phyloP scores from a whole-genome alignment of 495 filamentous ascomycete species.

The Cenococcum geophilum region DNA sequence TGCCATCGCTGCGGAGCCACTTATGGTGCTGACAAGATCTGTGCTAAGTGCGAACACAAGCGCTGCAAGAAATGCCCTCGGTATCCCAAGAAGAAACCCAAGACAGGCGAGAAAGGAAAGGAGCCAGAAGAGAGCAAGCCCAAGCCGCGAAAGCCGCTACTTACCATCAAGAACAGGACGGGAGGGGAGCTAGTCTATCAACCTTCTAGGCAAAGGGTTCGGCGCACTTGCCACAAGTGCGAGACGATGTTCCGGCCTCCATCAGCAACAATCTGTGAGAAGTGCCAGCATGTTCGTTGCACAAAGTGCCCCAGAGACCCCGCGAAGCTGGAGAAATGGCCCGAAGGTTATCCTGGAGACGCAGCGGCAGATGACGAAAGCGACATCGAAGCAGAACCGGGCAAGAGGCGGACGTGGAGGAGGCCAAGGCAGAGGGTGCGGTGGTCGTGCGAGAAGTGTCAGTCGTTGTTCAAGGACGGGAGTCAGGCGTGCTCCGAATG shows the following conservation, averaged over 20 bases:
- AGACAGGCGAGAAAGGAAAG: constrained; percentile 46
- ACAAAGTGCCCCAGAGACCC: constrained; percentile 75
- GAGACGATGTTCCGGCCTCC: constrained; percentile 53
- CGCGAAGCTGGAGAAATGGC: constrained; percentile 64
- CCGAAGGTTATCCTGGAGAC: constrained; percentile 73
- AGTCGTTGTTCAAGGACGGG: constrained; percentile 22
- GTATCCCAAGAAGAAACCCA: constrained; percentile 52
- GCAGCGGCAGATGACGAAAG: constrained; percentile 21
- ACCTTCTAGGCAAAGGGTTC: constrained; percentile 59
- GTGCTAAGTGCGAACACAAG: constrained; percentile 64
- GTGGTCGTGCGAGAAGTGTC: constrained; percentile 28
- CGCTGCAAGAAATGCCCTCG: constrained; percentile 76
- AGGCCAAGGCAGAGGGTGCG: constrained; percentile 26
- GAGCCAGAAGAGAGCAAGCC: constrained; percentile 42
- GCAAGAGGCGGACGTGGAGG: constrained; percentile 27
- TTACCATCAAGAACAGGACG: constrained; percentile 29
- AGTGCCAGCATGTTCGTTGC: constrained; percentile 72
- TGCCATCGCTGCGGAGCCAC: constrained; percentile 72
- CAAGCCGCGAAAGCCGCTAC: constrained; percentile 11
- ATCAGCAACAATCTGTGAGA: constrained; percentile 45
- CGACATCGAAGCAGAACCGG: constrained; percentile 28
- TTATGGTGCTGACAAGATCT: constrained; percentile 65
- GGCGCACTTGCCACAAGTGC: constrained; percentile 74
- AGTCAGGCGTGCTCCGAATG: constrained; percentile 20
- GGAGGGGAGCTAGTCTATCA: constrained; percentile 67